These are phyloP conservation scores for Daphne laureola DNA, from an alignment of 441 rosid genomes.

Conservation along the genomic window DNA sequence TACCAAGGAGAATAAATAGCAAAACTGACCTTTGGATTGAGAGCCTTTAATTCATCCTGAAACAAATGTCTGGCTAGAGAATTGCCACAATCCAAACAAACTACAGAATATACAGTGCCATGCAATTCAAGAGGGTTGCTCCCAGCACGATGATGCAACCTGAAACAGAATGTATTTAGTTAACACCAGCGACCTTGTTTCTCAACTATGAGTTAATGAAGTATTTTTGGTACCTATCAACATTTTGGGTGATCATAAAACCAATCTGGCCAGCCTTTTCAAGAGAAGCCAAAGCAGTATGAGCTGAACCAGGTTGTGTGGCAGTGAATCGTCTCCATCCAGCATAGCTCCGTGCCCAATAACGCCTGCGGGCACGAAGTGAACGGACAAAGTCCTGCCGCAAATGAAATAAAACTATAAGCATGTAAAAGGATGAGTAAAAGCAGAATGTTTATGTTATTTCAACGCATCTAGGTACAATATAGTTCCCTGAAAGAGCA, in stretches of 20 bases:
- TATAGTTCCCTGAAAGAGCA: too few species aligned
- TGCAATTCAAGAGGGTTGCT: conserved; percentile 83
- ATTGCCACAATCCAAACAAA: conserved; percentile 67
- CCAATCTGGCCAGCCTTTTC: conserved; percentile 65
- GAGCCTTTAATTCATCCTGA: conserved; percentile 71
- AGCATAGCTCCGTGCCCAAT: conserved; percentile 97
- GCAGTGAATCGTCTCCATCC: conserved; percentile 85
- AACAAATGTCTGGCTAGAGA: conserved; percentile 46
- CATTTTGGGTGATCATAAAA: conserved; percentile 84
- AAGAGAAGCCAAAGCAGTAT: conserved; percentile 66
- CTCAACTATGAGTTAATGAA: conserved; percentile 1
- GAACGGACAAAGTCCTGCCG: conserved; percentile 65
- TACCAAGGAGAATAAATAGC: not conserved
- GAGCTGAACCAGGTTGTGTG: conserved; percentile 69
- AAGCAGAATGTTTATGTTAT: too few species aligned
- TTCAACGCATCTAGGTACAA: too few species aligned
- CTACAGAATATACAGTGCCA: conserved; percentile 71
- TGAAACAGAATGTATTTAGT: conserved; percentile 21
- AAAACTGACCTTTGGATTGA: conserved; percentile 73
- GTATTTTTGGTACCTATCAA: conserved; percentile 46
- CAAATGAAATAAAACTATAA: not conserved
- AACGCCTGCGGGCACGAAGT: conserved; percentile 59
- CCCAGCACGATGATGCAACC: conserved; percentile 90
- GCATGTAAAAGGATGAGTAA: too few species aligned
- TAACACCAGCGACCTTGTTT: conserved; percentile 8